phyloP scores from a whole-genome alignment of 305 asterid species.

The Solanum chacoense region DNA sequence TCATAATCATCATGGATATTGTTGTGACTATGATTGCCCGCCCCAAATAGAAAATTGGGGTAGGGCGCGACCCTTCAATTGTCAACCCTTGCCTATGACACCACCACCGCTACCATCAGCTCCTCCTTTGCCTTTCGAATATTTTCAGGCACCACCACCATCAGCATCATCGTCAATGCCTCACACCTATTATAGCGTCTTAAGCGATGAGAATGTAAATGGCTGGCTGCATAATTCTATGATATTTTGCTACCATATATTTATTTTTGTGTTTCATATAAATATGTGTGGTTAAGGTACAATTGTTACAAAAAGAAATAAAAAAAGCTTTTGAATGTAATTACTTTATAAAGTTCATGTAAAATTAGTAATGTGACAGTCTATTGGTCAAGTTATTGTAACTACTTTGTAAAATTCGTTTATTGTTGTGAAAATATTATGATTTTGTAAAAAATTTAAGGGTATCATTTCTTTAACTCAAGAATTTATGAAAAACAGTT shows the following conservation, averaged over 20 bases:
- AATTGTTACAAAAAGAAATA: too few species aligned
- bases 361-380: too few species aligned
- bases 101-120: background rate
- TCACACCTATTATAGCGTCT: background rate
- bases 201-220: background rate
- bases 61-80: background rate
- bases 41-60: background rate
- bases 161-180: background rate
- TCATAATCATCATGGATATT: background rate
- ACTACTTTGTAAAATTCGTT: background rate
- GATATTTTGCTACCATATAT: background rate
- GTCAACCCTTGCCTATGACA: background rate
- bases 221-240: background rate
- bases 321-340: background rate
- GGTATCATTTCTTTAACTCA: too few species aligned
- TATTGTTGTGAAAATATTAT: background rate
- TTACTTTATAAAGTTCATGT: background rate
- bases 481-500: background rate
- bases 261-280: background rate
- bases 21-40: background rate
- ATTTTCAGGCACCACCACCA: background rate
- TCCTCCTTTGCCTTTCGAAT: background rate
- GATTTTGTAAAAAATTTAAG: too few species aligned
- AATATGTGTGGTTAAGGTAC: too few species aligned
- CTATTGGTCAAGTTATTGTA: background rate